phyloP scores from a whole-genome alignment of 1,284 basidiomycete genomes.

The Fomes fomentarius region DNA sequence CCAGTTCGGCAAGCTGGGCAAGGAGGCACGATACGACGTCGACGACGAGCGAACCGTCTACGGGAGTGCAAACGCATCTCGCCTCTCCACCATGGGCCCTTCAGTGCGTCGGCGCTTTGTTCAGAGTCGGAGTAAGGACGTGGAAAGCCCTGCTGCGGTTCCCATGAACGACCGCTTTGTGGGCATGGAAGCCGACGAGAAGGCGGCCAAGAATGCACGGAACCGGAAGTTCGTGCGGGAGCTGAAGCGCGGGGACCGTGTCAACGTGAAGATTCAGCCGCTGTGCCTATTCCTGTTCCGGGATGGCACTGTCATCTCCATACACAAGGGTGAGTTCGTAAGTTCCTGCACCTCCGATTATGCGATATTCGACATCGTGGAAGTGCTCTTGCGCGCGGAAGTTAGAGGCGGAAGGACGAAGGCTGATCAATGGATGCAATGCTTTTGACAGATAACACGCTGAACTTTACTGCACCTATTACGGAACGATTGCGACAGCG shows the following conservation, averaged over 20 bases:
- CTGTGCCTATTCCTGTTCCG: constrained; percentile 68
- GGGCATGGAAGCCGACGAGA: constrained; percentile 10
- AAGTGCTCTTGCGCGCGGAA: not conserved
- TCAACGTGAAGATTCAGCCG: constrained; percentile 60
- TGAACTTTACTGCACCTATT: constrained; percentile 59
- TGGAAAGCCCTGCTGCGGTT: constrained; percentile 19
- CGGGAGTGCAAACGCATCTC: constrained; percentile 30
- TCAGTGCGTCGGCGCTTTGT: constrained; percentile 18
- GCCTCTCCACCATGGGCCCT: constrained; percentile 26
- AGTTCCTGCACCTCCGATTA: no score
- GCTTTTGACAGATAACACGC: constrained; percentile 38
- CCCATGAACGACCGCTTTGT: constrained; percentile 9
- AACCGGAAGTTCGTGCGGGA: constrained; percentile 44
- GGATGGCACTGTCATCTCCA: constrained; percentile 48
- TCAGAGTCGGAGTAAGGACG: constrained; percentile 19
- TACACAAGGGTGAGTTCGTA: constrained; percentile 37
- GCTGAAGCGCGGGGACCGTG: constrained; percentile 61
- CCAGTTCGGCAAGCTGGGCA: constrained; percentile 16
- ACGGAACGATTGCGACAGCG: constrained; percentile 53
- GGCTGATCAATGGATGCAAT: not conserved
- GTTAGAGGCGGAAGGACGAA: not conserved
- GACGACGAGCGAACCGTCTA: constrained; percentile 35
- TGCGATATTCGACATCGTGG: not conserved
- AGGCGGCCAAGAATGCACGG: constrained; percentile 27
- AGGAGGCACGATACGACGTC: constrained; percentile 12